Conservation (phyloP, 164 flowering plant genomes). For the Vitis riparia region DNA sequence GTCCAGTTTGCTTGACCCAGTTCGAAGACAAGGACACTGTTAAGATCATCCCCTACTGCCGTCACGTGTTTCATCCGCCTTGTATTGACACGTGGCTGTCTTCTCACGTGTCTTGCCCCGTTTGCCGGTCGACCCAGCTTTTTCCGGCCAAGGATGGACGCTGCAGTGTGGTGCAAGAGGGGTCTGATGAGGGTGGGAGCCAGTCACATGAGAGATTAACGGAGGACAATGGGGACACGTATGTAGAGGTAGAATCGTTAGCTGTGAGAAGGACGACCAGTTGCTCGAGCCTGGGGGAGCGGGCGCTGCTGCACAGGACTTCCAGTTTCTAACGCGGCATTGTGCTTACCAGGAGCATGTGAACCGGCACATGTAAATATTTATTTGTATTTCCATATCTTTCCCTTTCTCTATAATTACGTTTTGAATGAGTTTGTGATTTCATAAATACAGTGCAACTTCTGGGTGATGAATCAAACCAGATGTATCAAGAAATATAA, state of each 20-base stretch:
- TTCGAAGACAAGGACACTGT: slow-evolving; percentile 49
- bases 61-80: slow-evolving; percentile 56
- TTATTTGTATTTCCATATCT: too few relatives aligned
- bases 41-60: slow-evolving; percentile 48
- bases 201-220: background rate
- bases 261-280: slow-evolving; percentile 27
- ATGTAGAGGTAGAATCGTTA: background rate
- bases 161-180: slow-evolving; percentile 6
- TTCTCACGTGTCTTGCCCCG: slow-evolving; percentile 57
- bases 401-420: too few relatives aligned
- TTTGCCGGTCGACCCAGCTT: slow-evolving; percentile 46
- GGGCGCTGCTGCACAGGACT: slow-evolving; percentile 21
- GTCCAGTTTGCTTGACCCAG: slow-evolving; percentile 61
- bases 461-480: too few relatives aligned
- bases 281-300: slow-evolving; percentile 16
- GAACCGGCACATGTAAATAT: too few relatives aligned
- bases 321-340: slow-evolving; percentile 23
- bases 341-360: too few relatives aligned
- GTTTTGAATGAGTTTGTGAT: too few relatives aligned
- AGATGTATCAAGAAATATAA: too few relatives aligned
- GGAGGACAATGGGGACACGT: slow-evolving; percentile 8
- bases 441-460: too few relatives aligned
- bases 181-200: background rate
- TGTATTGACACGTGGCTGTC: slow-evolving; percentile 70
- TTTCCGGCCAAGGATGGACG: slow-evolving; percentile 7